These are phyloP conservation scores for Tilletia caries DNA, from an alignment of 1,284 basidiomycete genomes.

Conservation along the genomic window DNA sequence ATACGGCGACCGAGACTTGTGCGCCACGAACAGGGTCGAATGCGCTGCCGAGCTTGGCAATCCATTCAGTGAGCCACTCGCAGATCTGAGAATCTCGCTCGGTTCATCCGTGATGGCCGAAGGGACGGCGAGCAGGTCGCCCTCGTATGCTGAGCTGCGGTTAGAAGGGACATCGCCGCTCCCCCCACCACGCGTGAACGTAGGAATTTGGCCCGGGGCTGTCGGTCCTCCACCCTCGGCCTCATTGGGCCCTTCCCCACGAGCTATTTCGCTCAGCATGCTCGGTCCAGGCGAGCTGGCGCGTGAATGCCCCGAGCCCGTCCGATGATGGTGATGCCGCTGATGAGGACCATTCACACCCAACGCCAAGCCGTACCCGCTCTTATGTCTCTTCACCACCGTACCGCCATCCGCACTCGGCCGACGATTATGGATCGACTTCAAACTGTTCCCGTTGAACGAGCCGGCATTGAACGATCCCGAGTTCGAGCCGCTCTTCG, in stretches of 20 bases:
- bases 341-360: not conserved
- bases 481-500: not conserved
- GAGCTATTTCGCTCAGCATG: not conserved
- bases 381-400: slow-evolving; percentile 34
- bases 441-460: slow-evolving; percentile 13
- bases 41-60: not conserved
- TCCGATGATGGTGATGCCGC: slow-evolving; percentile 12
- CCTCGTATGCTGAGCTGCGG: not conserved
- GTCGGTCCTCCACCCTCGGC: not conserved
- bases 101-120: not conserved
- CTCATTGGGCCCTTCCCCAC: not conserved
- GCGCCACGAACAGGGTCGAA: slow-evolving; percentile 36
- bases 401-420: slow-evolving; percentile 36
- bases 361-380: slow-evolving; percentile 4
- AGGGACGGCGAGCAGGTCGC: not conserved
- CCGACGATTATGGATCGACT: slow-evolving; percentile 20
- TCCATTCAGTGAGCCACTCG: too few species aligned
- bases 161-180: not conserved
- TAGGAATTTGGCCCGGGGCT: not conserved
- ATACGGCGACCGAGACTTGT: slow-evolving; percentile 41
- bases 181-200: not conserved
- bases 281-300: slow-evolving; percentile 15
- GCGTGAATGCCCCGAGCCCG: slow-evolving; percentile 14
- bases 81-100: too few species aligned
- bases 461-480: not conserved